Conservation (phyloP, 2,329 filamentous ascomycete species). For the Beauveria varroae region DNA sequence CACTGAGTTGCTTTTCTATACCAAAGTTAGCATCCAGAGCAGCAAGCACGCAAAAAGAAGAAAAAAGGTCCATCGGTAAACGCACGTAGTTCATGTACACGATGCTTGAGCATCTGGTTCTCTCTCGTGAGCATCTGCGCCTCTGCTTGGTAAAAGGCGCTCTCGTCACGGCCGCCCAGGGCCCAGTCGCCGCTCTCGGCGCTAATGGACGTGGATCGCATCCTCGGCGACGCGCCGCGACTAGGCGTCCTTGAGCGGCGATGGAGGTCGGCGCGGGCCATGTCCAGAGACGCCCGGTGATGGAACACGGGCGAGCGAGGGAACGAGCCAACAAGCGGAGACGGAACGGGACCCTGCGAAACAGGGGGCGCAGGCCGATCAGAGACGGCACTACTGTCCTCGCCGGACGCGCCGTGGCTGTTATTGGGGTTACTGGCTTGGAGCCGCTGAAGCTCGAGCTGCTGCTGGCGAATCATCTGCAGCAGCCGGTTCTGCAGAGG, state of each 20-base stretch:
- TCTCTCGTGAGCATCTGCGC: constrained; percentile 70
- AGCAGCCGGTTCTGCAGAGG: constrained; percentile 60
- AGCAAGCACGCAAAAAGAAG: no score
- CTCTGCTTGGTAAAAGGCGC: constrained; percentile 74
- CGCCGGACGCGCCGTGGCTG: constrained; percentile 34
- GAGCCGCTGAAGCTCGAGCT: constrained; percentile 59
- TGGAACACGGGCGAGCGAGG: constrained; percentile 44
- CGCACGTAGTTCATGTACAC: constrained; percentile 64
- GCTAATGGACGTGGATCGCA: constrained; percentile 51
- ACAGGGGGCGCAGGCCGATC: constrained; percentile 35
- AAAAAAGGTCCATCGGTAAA: neutral
- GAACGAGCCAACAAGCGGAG: constrained; percentile 32
- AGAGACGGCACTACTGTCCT: constrained; percentile 43
- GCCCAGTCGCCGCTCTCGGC: constrained; percentile 54
- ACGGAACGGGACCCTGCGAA: constrained; percentile 25
- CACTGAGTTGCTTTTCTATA: constrained; percentile 44
- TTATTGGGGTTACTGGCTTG: constrained; percentile 35
- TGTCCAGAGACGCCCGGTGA: constrained; percentile 51
- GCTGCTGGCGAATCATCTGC: constrained; percentile 68
- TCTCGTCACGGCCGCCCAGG: constrained; percentile 63
- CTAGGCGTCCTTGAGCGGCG: constrained; percentile 53
- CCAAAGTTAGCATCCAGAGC: constrained; percentile 14
- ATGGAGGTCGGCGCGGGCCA: constrained; percentile 47
- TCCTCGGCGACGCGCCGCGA: constrained; percentile 46
- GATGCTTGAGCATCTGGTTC: constrained; percentile 73